Conservation (phyloP, 306 rosid species). For the Parietaria judaica region DNA sequence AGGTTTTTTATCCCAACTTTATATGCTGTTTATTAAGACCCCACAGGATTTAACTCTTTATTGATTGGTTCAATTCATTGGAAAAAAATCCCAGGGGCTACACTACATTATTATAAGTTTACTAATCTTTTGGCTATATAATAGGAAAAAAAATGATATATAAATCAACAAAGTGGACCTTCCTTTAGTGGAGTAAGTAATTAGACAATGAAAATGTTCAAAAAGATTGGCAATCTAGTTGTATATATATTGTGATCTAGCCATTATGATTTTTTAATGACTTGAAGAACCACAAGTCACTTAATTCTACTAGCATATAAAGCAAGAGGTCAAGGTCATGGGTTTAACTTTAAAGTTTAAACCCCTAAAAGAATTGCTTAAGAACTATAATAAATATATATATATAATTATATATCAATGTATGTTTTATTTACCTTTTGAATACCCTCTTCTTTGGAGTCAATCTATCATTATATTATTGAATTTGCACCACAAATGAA, state of each 20-base stretch:
- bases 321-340: slow-evolving; percentile 1
- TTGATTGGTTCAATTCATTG: neutral
- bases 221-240: neutral
- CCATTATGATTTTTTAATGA: neutral
- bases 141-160: neutral
- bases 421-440: neutral
- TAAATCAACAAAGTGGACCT: slow-evolving; percentile 5
- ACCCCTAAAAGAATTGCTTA: neutral
- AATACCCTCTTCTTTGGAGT: neutral
- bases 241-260: neutral
- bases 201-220: neutral
- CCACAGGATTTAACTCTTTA: neutral
- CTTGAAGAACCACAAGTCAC: neutral
- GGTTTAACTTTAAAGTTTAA: neutral
- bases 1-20: neutral
- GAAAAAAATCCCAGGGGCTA: neutral
- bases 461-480: neutral
- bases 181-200: neutral
- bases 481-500: neutral
- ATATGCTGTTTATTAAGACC: neutral
- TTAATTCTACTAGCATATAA: neutral
- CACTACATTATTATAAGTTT: neutral
- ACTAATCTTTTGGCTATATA: neutral
- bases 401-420: no score
- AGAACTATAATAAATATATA: neutral